Evolutionary conservation across 2,329 filamentous ascomycete genomes (phyloP), one percentile per base, ranked within the genome.

Genomic region (Chaetomium strumarium): DNA sequence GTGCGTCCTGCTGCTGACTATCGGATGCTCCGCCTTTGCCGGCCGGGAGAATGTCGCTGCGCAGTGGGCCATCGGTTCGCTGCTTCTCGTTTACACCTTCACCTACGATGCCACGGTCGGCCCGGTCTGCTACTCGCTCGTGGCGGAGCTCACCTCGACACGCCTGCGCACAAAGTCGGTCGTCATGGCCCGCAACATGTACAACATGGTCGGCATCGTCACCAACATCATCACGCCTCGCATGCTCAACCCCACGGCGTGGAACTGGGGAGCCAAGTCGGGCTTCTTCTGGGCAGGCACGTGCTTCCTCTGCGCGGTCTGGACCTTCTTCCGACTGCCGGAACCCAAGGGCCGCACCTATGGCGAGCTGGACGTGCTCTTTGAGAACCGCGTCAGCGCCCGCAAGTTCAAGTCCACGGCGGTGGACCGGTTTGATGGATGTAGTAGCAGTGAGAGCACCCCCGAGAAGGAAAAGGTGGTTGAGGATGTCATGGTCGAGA

Each of bases 1-100:
- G 55, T 67, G 72, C 30, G 66, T 73, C 16, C 68, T 72, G 12
- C 60, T 70, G n/a, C 67, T 79, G 14, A 67, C 73, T 67, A 53
- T 73, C 67, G 10, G 56, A 17, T 42, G 69, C 30, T 41, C 45
- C 36, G 43, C 55, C 9, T 47, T 55, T 11, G 53, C 51, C 14
- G 49, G 49, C 17, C n/a, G n/a, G 2, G 37, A 40, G 2, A 52
- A 46, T 31, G 37, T 47, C 2, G 37, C 38, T 1, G 49, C 17
- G 11, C 44, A 46, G 30, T 60, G 54, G 55, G 55, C 53, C 14
- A 54, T 60, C 9, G 61, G 61, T n/a, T 59, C 52, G 16, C 49
- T 62, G 3, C 51, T 63, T 12, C 53, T 56, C 30, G 44, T 55
- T 19, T 62, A 58, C 57, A 63, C 61, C 10, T 52, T 54, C 51